A percentile compares a stretch with the other conserved stretches of the same genome.
Conservation (phyloP, 1,139 yeast species). For the Pichia sp. region DNA sequence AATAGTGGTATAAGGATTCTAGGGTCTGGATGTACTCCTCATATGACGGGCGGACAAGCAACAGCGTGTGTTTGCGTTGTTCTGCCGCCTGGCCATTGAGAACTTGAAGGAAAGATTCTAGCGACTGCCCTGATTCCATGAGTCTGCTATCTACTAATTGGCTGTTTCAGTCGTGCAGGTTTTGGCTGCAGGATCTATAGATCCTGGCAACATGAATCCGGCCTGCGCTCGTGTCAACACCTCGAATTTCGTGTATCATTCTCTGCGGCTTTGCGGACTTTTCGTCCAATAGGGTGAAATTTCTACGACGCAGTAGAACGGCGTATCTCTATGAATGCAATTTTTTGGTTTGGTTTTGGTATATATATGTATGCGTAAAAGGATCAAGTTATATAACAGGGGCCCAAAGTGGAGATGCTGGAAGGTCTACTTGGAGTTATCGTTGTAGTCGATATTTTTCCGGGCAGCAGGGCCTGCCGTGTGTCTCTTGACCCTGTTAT, state of each 20-base stretch:
- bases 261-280: neutral
- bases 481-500: slow-evolving; percentile 74
- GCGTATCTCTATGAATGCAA: neutral
- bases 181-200: too few relatives aligned
- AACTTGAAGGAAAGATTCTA: neutral
- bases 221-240: neutral
- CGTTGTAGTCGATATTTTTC: slow-evolving; percentile 28
- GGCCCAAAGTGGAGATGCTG: neutral
- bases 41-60: slow-evolving; percentile 6
- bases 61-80: neutral
- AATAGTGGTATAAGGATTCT: neutral
- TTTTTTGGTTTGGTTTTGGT: neutral
- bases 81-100: neutral
- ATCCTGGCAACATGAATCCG: neutral
- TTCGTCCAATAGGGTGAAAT: too few relatives aligned
- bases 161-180: neutral
- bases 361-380: neutral
- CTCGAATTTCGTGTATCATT: neutral
- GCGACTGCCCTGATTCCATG: neutral
- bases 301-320: neutral
- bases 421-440: slow-evolving; percentile 25
- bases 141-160: neutral
- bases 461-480: slow-evolving; percentile 28
- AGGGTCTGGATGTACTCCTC: slow-evolving; percentile 6
- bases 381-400: neutral